These are phyloP conservation scores for Aspergillus sp. DNA, from an alignment of 2,329 filamentous ascomycete genomes.

Conservation along the genomic window DNA sequence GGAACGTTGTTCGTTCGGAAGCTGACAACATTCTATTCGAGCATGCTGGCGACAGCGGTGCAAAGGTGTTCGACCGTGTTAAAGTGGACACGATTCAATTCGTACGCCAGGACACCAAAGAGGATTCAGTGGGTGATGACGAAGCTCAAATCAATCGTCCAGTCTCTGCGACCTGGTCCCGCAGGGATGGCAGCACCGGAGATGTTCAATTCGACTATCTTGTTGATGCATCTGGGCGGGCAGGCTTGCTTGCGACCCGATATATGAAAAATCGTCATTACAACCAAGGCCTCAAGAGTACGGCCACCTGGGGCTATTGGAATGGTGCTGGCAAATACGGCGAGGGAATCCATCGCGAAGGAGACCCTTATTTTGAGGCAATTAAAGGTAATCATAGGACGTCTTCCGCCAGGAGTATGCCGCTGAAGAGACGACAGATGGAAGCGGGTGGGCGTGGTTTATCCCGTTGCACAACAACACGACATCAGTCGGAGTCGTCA, in stretches of 20 bases:
- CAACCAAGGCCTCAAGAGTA: constrained; percentile 49
- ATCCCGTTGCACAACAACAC: constrained; percentile 51
- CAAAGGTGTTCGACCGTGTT: constrained; percentile 10
- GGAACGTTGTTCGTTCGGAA: constrained; percentile 30
- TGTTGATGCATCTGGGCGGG: constrained; percentile 48
- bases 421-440: constrained; percentile 27
- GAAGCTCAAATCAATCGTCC: neutral
- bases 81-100: constrained; percentile 5
- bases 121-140: neutral
- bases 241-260: constrained; percentile 46
- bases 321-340: constrained; percentile 19
- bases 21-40: constrained; percentile 26
- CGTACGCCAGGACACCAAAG: neutral
- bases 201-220: constrained; percentile 42
- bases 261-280: constrained; percentile 50
- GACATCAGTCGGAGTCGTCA: constrained; percentile 7
- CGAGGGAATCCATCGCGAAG: neutral
- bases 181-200: neutral
- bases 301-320: constrained; percentile 52
- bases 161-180: constrained; percentile 1
- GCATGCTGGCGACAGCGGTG: constrained; percentile 25
- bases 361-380: constrained; percentile 6
- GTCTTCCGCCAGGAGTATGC: too few species aligned
- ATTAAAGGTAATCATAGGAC: neutral
- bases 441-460: constrained; percentile 51